Base-by-base conservation (phyloP, 495 filamentous ascomycete genomes). In the Podospora appendiculata region DNA sequence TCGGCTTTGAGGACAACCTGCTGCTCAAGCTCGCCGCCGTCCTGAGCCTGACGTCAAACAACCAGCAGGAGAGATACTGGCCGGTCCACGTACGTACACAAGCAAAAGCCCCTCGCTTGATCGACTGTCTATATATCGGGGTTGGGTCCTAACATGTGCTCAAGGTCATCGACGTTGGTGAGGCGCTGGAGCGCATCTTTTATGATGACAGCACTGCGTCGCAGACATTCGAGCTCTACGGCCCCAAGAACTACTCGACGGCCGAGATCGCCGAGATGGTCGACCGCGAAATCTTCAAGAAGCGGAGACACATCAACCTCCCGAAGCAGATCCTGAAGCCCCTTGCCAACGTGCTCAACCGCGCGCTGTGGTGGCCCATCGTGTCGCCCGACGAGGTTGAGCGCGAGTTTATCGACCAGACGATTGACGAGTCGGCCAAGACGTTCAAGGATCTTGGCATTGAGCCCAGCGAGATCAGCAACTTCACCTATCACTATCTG, bases 391-490 rank as follows among this genome's bases (percentile, higher is more conserved):
- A 97, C 59, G 81, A 94, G 64, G 78, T 99, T 12, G 90, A 96
- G 77, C 78, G 87, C 42, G 90, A 99, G 69, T 96, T 93, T 76
- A 81, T 94, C 58, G 88, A 97, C 69, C 94, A 97, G 69, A 77
- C 81, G 59, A 93, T 99, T 61, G 93, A 99, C 73, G 78, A 79
- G 43, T 83, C 74, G 4, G 92, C 93, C 45, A 97, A 96, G 80
- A 96, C 94, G 6, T 95, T 97, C 79, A 86, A 85, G 71, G 90
- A 97, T 66, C 76, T 99, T 41, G 88, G 82, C 47, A 94, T 99
- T 60, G 83, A 87, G 70, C 86, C 91, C 16, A 85, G 78, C 41
- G 89, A 96, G 47, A 75, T 97, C 56, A 83, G 77, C 68, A 80
- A 85, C 65, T 80, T 86, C 60, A 93, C 88, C 47, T 96, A 87